A percentile compares a stretch with the other conserved stretches of the same genome.
These are phyloP conservation scores for Xylaria sp. DNA, from an alignment of 2,329 filamentous ascomycete genomes.

Conservation along the genomic window DNA sequence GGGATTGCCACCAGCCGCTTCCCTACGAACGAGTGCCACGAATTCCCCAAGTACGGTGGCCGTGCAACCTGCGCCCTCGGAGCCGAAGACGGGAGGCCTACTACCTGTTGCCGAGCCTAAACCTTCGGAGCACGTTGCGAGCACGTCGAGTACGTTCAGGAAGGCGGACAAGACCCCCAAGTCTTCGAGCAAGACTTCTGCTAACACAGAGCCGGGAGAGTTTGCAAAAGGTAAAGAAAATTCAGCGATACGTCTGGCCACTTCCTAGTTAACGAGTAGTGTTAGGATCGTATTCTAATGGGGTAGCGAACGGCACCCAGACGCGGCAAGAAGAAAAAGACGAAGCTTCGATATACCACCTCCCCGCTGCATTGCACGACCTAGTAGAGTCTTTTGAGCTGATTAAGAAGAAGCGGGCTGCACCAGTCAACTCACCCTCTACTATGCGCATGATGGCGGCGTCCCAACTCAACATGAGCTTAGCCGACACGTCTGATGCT, in stretches of 20 bases:
- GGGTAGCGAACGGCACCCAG: constrained; percentile 58
- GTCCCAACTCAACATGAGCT: constrained; percentile 67
- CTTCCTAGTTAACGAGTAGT: constrained; percentile 26
- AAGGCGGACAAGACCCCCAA: constrained; percentile 48
- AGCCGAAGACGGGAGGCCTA: constrained; percentile 33
- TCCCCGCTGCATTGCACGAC: constrained; percentile 87
- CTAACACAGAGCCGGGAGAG: constrained; percentile 50
- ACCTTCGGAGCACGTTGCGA: constrained; percentile 34
- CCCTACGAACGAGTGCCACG: constrained; percentile 60
- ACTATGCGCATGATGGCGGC: constrained; percentile 76
- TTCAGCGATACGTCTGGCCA: not conserved
- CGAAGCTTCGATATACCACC: constrained; percentile 83
- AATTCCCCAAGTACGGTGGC: constrained; percentile 58
- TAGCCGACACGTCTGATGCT: constrained; percentile 77
- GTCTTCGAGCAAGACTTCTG: constrained; percentile 52
- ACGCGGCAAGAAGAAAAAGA: constrained; percentile 47
- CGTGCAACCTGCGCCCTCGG: constrained; percentile 51
- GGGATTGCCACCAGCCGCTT: constrained; percentile 55
- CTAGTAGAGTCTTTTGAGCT: constrained; percentile 89
- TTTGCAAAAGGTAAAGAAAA: constrained; percentile 50
- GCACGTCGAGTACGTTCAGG: constrained; percentile 38
- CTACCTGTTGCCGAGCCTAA: constrained; percentile 39
- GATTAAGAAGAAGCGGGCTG: constrained; percentile 74
- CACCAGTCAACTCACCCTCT: constrained; percentile 65
- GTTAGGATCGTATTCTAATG: constrained; percentile 55